Evolutionary conservation across 108 stramenopile species (phyloP).

Genomic region (Heterococcus sp.): DNA sequence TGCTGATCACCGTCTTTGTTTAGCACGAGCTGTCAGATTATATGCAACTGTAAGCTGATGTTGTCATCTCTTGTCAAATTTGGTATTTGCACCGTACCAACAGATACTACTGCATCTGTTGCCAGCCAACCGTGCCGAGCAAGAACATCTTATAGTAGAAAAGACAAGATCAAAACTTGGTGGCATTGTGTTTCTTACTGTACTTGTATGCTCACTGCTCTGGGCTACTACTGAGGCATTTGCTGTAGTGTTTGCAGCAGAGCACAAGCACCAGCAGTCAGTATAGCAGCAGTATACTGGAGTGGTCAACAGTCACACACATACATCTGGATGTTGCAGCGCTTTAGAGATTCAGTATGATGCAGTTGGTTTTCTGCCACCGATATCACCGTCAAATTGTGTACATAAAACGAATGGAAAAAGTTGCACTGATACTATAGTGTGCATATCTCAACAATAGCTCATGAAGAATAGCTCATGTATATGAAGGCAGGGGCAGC

Average conservation of each 20-base stretch:
- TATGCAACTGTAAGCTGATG: background rate
- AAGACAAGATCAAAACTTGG: constrained; percentile 5
- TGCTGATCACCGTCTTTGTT: background rate
- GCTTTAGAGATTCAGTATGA: no score
- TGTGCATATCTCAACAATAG: no score
- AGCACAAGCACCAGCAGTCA: no score
- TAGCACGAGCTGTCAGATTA: background rate
- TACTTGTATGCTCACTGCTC: constrained; percentile 32
- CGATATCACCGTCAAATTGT: no score
- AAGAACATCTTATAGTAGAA: constrained; percentile 26
- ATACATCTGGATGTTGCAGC: no score
- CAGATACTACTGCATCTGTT: constrained; percentile 27
- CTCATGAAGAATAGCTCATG: no score
- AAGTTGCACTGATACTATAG: no score
- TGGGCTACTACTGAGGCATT: constrained; percentile 40
- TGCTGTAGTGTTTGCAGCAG: constrained; percentile 3
- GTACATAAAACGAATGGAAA: no score
- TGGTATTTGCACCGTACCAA: background rate
- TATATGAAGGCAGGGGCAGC: no score
- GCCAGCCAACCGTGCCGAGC: constrained; percentile 33
- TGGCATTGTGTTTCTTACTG: constrained; percentile 35
- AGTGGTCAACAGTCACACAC: no score
- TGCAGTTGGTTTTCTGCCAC: no score
- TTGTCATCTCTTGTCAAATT: background rate
- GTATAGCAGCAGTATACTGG: no score